Base-by-base conservation (phyloP, 345 rosid species). In the Camelina hispida region DNA sequence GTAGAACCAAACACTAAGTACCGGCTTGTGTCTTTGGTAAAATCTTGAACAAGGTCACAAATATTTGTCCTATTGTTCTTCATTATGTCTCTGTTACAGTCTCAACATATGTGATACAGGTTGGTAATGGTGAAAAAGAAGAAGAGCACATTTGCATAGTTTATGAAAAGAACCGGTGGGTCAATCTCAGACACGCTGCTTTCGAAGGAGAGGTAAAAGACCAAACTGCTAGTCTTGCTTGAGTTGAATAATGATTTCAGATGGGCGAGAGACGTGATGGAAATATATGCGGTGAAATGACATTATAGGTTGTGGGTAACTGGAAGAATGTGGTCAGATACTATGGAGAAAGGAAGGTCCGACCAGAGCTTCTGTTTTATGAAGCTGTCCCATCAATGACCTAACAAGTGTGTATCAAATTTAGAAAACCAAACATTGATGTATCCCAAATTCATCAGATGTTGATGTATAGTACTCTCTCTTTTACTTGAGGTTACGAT, bases 311-410 rank as follows among this genome's bases (percentile, higher is more conserved):
- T 34, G 53, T 74, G 38, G 74, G 79, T 7, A 1, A 52, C 54
- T 75, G 79, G 74, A 9, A 59, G 23, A 48, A 1, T 47, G 78
- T 66, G 60, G 37, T 48, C 1, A 66, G 25, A 8, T 74, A 66
- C 52, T 66, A 60, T 37, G 66, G 11, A 15, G 72, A 66, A 1
- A 68, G 18, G 68, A 51, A 30, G 62, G 42, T 68, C 42, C 68
- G 69, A 56, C 69, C 79, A 60, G 72, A 68, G 62, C 40, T 75
- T 60, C 7, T 68, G 47, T 68, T 40, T 20, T 68, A 66, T 60
- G 78, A 75, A 51, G 72, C 60, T 53, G 23, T 1, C 32, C 15
- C 10, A 14, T 34, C 5, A 2, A 44, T 64, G 25, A 30, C 16
- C 43, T 57, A 56, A 17, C 22, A 13, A 56, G 62, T 56, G 30